Conservation (phyloP, 768 basidiomycete genomes). For the Suillus bovinus region DNA sequence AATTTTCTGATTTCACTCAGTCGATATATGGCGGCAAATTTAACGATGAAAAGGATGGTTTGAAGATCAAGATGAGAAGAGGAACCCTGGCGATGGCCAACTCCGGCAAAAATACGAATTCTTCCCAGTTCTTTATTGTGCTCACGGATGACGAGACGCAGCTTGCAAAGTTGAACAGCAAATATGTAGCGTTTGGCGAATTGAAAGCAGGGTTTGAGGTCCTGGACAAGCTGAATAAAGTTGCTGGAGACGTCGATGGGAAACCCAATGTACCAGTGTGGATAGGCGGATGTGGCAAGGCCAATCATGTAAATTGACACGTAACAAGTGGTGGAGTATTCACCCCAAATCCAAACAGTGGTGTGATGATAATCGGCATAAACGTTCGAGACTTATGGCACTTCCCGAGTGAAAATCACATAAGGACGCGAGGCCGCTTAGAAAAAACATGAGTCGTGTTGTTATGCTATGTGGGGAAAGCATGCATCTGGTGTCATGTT, state of each 20-base stretch:
- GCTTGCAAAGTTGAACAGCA: slow-evolving; percentile 49
- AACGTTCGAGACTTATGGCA: background rate
- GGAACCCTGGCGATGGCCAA: slow-evolving; percentile 56
- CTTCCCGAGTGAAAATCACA: background rate
- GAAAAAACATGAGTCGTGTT: background rate
- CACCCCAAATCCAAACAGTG: background rate
- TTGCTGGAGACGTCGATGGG: slow-evolving; percentile 36
- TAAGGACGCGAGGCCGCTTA: background rate
- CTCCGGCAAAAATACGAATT: slow-evolving; percentile 49
- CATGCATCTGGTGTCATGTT: background rate
- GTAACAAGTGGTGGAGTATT: background rate
- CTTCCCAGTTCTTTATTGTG: slow-evolving; percentile 52
- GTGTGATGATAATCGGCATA: background rate
- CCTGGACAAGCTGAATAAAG: slow-evolving; percentile 34
- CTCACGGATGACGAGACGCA: slow-evolving; percentile 41
- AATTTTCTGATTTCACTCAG: slow-evolving; percentile 21
- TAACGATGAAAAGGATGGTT: slow-evolving; percentile 51
- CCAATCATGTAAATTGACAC: background rate
- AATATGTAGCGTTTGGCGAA: slow-evolving; percentile 47
- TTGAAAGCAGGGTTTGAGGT: slow-evolving; percentile 34
- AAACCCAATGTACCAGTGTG: slow-evolving; percentile 39
- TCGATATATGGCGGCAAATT: slow-evolving; percentile 50
- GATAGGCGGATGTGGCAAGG: slow-evolving; percentile 42
- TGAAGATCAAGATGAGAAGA: slow-evolving; percentile 39
- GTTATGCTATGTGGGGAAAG: background rate